Evolutionary conservation across 352 stramenopile genomes (phyloP).

Genomic region (Globisporangium echinulatum): DNA sequence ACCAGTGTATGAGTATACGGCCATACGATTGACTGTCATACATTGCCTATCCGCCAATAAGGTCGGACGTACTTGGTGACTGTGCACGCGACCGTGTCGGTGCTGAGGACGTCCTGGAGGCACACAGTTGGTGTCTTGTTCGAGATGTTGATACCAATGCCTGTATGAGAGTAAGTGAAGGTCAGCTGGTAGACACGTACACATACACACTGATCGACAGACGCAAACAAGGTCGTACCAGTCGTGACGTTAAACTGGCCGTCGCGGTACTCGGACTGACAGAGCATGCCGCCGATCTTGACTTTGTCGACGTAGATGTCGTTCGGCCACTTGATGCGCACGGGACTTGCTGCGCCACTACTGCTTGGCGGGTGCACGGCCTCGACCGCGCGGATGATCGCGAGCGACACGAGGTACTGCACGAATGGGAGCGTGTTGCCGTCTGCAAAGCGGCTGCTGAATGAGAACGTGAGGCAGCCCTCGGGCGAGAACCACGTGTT

Average conservation of each 20-base stretch:
- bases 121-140: slow-evolving; percentile 84
- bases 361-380: slow-evolving; percentile 30
- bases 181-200: neutral
- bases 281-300: slow-evolving; percentile 89
- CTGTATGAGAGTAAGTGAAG: slow-evolving; percentile 13
- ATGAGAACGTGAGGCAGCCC: slow-evolving; percentile 89
- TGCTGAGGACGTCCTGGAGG: slow-evolving; percentile 76
- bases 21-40: no score
- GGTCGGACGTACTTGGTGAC: slow-evolving; percentile 63
- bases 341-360: slow-evolving; percentile 29
- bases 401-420: slow-evolving; percentile 88
- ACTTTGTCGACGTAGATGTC: slow-evolving; percentile 87
- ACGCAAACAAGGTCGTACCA: slow-evolving; percentile 20
- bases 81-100: slow-evolving; percentile 40
- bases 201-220: neutral
- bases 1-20: neutral
- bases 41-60: no score
- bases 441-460: slow-evolving; percentile 78
- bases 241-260: slow-evolving; percentile 81
- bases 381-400: slow-evolving; percentile 77
- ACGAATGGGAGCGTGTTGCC: slow-evolving; percentile 80
- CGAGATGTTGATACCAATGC: slow-evolving; percentile 87
- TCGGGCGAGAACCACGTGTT: slow-evolving; percentile 87
- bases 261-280: slow-evolving; percentile 82
- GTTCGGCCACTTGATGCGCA: slow-evolving; percentile 91